These are phyloP conservation scores for Rhizoclosmatium sp. DNA, from an alignment of 192 early-diverging fungal genomes.

Conservation along the genomic window DNA sequence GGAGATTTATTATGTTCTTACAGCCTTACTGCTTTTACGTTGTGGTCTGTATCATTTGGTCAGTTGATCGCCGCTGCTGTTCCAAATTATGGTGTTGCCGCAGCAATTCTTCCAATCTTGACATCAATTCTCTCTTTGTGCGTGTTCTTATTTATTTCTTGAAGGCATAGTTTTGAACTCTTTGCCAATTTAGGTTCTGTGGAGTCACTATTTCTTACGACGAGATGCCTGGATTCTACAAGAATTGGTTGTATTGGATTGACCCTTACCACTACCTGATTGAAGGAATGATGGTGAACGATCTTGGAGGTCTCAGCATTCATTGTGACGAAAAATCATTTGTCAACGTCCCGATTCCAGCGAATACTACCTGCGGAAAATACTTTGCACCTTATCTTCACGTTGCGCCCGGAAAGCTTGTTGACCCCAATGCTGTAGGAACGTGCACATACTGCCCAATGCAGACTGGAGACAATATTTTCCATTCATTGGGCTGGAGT, in stretches of 20 bases:
- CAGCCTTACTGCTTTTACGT: conserved; percentile 51
- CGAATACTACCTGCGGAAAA: conserved; percentile 21
- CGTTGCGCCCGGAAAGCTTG: conserved; percentile 30
- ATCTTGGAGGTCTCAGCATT: conserved; percentile 11
- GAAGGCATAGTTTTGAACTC: background rate
- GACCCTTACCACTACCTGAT: conserved; percentile 40
- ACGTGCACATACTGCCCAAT: conserved; percentile 30
- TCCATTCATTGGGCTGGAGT: conserved; percentile 20
- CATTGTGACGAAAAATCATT: conserved; percentile 21
- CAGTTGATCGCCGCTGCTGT: conserved; percentile 74
- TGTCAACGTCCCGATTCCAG: conserved; percentile 17
- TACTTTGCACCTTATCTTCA: conserved; percentile 20
- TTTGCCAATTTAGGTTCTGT: conserved; percentile 52
- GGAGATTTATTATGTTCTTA: background rate
- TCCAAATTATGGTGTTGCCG: conserved; percentile 64
- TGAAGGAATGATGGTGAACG: conserved; percentile 36
- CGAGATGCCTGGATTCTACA: conserved; percentile 21
- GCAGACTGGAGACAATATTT: conserved; percentile 16
- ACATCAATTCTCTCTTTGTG: conserved; percentile 68
- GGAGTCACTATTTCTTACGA: conserved; percentile 69
- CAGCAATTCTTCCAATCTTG: conserved; percentile 73
- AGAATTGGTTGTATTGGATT: conserved; percentile 29
- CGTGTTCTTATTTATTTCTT: background rate
- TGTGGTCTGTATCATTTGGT: conserved; percentile 75
- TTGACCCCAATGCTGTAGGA: background rate